phyloP scores from a whole-genome alignment of 108 stramenopile genomes.

The Stephanodiscus triporus region DNA sequence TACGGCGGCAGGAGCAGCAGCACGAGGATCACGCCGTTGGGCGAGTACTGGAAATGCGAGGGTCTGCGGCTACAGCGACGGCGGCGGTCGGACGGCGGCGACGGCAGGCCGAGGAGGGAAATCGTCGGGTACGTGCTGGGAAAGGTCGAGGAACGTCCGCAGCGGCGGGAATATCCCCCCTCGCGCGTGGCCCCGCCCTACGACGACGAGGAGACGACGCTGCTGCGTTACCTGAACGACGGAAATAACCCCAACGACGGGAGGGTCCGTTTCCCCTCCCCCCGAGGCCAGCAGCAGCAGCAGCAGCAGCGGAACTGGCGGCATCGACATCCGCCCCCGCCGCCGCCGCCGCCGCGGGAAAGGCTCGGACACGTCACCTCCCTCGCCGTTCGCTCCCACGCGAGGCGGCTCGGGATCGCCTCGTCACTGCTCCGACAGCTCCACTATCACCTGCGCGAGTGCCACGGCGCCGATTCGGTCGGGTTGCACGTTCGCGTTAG shows the following conservation, averaged over 20 bases:
- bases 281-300: background rate
- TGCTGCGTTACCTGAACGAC: constrained; percentile 18
- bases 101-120: constrained; percentile 47
- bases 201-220: constrained; percentile 13
- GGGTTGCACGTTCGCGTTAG: constrained; percentile 83
- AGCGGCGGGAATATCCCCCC: constrained; percentile 23
- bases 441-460: constrained; percentile 69
- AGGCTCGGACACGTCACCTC: constrained; percentile 83
- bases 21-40: constrained; percentile 18
- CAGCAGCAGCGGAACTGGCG: too few species aligned
- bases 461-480: constrained; percentile 57
- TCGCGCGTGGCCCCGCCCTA: constrained; percentile 22
- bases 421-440: constrained; percentile 72
- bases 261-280: background rate
- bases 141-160: constrained; percentile 73
- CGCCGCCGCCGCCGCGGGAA: constrained; percentile 27
- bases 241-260: background rate
- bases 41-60: background rate
- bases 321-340: background rate
- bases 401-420: constrained; percentile 81
- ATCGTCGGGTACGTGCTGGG: constrained; percentile 90
- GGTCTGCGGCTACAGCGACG: constrained; percentile 4
- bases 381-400: constrained; percentile 75
- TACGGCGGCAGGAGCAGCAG: constrained; percentile 5
- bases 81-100: background rate